Conservation (phyloP, 2,329 filamentous ascomycete species). For the Fusarium equiseti region DNA sequence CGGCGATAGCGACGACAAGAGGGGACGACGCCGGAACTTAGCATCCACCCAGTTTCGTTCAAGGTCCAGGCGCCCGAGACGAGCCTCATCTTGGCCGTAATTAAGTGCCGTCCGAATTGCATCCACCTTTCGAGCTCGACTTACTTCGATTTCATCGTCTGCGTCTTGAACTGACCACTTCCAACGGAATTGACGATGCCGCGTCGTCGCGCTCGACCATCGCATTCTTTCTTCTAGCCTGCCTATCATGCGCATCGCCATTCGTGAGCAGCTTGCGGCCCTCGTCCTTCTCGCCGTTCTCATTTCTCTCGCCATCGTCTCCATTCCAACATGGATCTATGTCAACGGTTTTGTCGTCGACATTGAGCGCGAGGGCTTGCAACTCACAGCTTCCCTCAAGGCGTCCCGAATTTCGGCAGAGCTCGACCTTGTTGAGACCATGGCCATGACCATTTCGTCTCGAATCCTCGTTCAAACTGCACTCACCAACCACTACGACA, state of each 20-base stretch:
- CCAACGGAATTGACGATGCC: conserved; percentile 45
- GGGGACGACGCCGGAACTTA: background rate
- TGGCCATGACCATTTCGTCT: conserved; percentile 78
- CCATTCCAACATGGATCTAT: conserved; percentile 78
- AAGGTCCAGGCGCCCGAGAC: conserved; percentile 10
- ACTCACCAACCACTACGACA: conserved; percentile 63
- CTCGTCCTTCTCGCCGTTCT: conserved; percentile 83
- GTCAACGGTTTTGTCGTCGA: conserved; percentile 66
- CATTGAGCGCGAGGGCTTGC: conserved; percentile 71
- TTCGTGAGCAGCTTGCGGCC: conserved; percentile 86
- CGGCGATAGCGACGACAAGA: conserved; percentile 14
- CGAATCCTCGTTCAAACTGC: conserved; percentile 69
- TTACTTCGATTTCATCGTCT: conserved; percentile 10
- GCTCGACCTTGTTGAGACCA: conserved; percentile 82
- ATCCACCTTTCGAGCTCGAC: conserved; percentile 11
- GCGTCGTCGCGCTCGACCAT: conserved; percentile 41
- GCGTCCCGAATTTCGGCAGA: conserved; percentile 83
- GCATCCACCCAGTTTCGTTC: conserved; percentile 5
- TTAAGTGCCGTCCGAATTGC: background rate
- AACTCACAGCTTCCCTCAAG: conserved; percentile 87
- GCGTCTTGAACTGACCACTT: conserved; percentile 14
- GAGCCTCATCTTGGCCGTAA: conserved; percentile 5
- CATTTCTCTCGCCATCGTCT: conserved; percentile 79
- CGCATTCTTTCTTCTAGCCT: conserved; percentile 41
- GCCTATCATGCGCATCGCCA: conserved; percentile 80